phyloP scores from a whole-genome alignment of 1,284 basidiomycete species.

The Naganishia sp. region DNA sequence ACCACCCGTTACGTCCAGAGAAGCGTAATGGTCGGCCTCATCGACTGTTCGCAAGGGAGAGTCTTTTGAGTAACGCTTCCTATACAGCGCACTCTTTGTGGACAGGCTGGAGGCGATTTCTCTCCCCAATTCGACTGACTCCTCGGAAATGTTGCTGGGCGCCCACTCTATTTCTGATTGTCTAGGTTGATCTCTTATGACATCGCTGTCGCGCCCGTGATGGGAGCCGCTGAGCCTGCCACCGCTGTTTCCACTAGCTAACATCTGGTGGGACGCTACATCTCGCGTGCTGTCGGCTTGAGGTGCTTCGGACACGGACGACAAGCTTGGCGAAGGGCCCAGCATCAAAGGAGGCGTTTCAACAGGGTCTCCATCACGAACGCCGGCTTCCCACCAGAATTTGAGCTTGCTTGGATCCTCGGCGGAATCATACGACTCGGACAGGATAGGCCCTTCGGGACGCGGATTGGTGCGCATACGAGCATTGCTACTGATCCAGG shows the following conservation, averaged over 20 bases:
- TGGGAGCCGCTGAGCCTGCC: too few relatives aligned
- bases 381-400: slow-evolving; percentile 23
- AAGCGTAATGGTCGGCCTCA: background rate
- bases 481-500: too few relatives aligned
- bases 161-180: background rate
- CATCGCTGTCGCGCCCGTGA: too few relatives aligned
- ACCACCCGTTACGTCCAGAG: background rate
- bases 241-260: background rate
- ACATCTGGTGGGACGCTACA: background rate
- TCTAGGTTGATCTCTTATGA: too few relatives aligned
- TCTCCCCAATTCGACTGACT: slow-evolving; percentile 6
- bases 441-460: too few relatives aligned
- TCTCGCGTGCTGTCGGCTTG: background rate
- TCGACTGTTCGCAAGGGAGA: background rate
- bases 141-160: background rate
- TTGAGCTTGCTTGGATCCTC: slow-evolving; percentile 21
- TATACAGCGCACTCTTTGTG: background rate
- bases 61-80: background rate
- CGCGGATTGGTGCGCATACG: too few relatives aligned
- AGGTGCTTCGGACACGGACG: background rate
- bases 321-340: background rate
- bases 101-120: slow-evolving; percentile 2
- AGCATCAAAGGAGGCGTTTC: background rate
- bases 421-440: slow-evolving; percentile 14
- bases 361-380: slow-evolving; percentile 15